These are phyloP conservation scores for Elsinoe batatas DNA, from an alignment of 2,329 filamentous ascomycete genomes.

Conservation along the genomic window DNA sequence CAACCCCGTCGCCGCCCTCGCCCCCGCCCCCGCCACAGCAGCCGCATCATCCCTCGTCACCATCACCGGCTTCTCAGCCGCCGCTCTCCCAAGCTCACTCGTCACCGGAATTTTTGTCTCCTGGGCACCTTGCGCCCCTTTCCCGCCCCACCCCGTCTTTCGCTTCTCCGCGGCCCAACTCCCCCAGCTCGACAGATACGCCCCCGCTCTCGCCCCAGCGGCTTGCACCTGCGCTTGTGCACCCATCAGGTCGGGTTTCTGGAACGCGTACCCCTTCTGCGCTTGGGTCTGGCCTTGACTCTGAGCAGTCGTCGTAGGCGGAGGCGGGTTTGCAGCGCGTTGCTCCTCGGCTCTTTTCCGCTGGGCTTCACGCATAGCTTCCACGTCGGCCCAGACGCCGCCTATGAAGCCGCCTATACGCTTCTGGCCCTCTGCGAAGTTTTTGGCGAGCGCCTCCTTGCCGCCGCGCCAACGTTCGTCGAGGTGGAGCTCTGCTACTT, in stretches of 20 bases:
- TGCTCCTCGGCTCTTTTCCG: constrained; percentile 46
- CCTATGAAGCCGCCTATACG: constrained; percentile 82
- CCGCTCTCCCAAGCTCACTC: not conserved
- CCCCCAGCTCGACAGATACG: constrained; percentile 55
- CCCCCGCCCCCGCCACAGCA: not conserved
- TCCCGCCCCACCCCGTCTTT: constrained; percentile 38
- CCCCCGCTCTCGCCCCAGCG: constrained; percentile 47
- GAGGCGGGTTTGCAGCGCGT: constrained; percentile 17
- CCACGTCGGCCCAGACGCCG: constrained; percentile 83
- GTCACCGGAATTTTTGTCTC: not conserved
- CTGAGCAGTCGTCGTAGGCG: not conserved
- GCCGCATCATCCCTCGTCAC: not conserved
- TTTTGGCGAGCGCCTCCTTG: constrained; percentile 75
- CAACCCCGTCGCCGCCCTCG: not conserved
- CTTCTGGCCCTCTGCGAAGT: constrained; percentile 76
- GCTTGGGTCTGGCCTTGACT: constrained; percentile 3
- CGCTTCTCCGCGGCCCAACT: constrained; percentile 65
- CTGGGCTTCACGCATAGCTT: constrained; percentile 66
- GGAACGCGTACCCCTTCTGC: constrained; percentile 12
- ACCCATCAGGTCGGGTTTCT: constrained; percentile 41
- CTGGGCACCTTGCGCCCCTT: not conserved
- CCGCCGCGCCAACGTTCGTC: constrained; percentile 82
- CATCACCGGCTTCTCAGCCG: constrained; percentile 7
- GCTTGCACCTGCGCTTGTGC: constrained; percentile 47
- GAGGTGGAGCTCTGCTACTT: constrained; percentile 86